A percentile compares a stretch with the other conserved stretches of the same genome.
Evolutionary conservation across 306 rosid species (phyloP).

Genomic region (Fragaria iinumae): DNA sequence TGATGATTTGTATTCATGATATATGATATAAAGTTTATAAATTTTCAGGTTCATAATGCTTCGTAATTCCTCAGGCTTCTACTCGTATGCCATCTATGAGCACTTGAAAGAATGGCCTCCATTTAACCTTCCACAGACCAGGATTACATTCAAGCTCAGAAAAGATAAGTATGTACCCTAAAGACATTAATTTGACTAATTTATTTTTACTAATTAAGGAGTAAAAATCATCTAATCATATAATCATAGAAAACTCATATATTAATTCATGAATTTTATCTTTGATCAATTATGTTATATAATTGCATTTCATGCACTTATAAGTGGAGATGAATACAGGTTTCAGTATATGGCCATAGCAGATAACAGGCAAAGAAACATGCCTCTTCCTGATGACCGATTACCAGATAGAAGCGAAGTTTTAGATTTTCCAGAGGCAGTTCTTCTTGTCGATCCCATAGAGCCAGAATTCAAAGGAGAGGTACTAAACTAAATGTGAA

Average conservation of each 20-base stretch:
- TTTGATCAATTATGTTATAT: not conserved
- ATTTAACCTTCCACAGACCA: slow-evolving; percentile 79
- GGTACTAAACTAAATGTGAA: slow-evolving; percentile 32
- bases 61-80: slow-evolving; percentile 75
- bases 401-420: slow-evolving; percentile 47
- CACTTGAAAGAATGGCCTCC: slow-evolving; percentile 84
- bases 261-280: not conserved
- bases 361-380: slow-evolving; percentile 70
- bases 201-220: not conserved
- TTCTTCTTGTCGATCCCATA: slow-evolving; percentile 64
- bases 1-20: not conserved
- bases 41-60: slow-evolving; percentile 74
- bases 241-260: no score
- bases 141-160: slow-evolving; percentile 82
- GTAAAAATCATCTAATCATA: no score
- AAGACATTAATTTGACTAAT: not conserved
- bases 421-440: slow-evolving; percentile 73
- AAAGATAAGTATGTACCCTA: slow-evolving; percentile 53
- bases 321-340: slow-evolving; percentile 33
- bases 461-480: slow-evolving; percentile 78
- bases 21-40: not conserved
- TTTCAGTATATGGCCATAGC: slow-evolving; percentile 76
- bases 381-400: slow-evolving; percentile 88
- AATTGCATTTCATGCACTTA: not conserved
- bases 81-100: slow-evolving; percentile 82